Evolutionary conservation across 2,329 filamentous ascomycete genomes (phyloP), one percentile per base, ranked within the genome.

Genomic region (Davidsoniella eucalypti): DNA sequence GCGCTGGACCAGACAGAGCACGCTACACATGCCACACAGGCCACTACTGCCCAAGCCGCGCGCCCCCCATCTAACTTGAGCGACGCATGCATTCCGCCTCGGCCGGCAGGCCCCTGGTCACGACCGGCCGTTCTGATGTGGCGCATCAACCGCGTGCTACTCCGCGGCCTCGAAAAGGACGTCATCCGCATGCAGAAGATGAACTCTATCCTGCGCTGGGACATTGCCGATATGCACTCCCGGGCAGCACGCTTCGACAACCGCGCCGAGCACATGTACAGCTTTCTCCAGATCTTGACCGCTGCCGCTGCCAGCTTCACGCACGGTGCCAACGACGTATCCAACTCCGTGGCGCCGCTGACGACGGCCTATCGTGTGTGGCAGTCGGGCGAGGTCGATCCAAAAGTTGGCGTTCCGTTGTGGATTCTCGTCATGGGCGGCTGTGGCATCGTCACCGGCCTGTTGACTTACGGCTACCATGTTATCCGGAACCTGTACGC

Each of bases 391-490:
- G 56, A 58, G 4, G 61, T 69, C 2, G 52, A 56, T 9, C 59
- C 58, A 9, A 57, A 62, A n/a, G 62, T 65, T 1, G 59, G 61
- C 7, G 67, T 70, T 14, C 71, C 71, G 1, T 56, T 70, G 38
- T 75, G 72, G 69, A 64, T 73, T 52, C 61, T 74, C 10, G 66
- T 67, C 46, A 65, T 71, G 26, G 69, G 70, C 14, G 70, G 70
- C 52, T 60, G 64, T 0, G 63, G 64, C 44, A 70, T 76, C 23
- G 70, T 70, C 42, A 58, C 76, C n/a, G 76, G 76, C n/a, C 65
- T 80, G 52, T 66, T 72, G 63, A 76, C 73, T 8, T 80, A 77
- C 56, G 76, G 76, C 6, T 80, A 78, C 61, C 75, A 79, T 57
- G 77, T 80, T 57, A 76, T 77, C 70, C 67, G 70, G 47, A 70